A percentile compares a stretch with the other conserved stretches of the same genome.
Conservation (phyloP, 2,329 filamentous ascomycete genomes). For the Beauveria medogensis region DNA sequence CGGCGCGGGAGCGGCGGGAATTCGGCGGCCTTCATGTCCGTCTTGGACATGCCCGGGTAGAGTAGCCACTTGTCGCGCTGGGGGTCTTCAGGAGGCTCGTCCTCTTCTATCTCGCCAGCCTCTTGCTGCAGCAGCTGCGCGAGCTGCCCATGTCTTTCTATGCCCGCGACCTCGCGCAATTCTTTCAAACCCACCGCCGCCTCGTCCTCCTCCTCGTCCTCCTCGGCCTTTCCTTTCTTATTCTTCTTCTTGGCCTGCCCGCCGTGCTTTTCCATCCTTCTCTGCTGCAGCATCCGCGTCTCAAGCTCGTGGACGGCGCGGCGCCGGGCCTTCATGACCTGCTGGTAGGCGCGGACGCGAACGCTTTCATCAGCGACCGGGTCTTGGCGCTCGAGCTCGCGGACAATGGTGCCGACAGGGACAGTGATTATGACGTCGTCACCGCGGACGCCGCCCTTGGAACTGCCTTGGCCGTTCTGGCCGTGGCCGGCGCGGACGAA, state of each 20-base stretch:
- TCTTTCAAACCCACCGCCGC: too few species aligned
- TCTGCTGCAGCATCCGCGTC: constrained; percentile 19
- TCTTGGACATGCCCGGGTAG: constrained; percentile 68
- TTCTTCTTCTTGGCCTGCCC: too few species aligned
- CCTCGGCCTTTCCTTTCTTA: constrained; percentile 9
- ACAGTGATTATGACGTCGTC: constrained; percentile 85
- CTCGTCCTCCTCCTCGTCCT: constrained; percentile 14
- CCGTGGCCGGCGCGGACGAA: constrained; percentile 67
- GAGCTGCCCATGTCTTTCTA: background rate
- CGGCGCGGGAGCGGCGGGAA: constrained; percentile 45
- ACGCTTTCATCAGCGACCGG: constrained; percentile 59
- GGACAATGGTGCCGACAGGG: constrained; percentile 83
- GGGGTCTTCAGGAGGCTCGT: constrained; percentile 27
- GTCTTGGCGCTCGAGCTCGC: constrained; percentile 72
- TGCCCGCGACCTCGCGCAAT: background rate
- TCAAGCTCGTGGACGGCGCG: constrained; percentile 27
- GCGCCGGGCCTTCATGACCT: constrained; percentile 23
- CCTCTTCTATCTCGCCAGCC: constrained; percentile 32
- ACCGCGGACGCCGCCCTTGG: constrained; percentile 67
- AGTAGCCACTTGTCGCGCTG: constrained; percentile 72
- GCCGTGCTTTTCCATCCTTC: constrained; percentile 8
- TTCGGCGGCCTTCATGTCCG: constrained; percentile 51
- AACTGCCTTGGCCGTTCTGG: constrained; percentile 69
- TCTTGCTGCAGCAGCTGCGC: constrained; percentile 12
- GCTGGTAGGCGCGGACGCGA: constrained; percentile 20